Percentiles rank a stretch among this genome's conserved stretches.
phyloP scores from a whole-genome alignment of 2,329 filamentous ascomycete genomes.

The Didymella glomerata region DNA sequence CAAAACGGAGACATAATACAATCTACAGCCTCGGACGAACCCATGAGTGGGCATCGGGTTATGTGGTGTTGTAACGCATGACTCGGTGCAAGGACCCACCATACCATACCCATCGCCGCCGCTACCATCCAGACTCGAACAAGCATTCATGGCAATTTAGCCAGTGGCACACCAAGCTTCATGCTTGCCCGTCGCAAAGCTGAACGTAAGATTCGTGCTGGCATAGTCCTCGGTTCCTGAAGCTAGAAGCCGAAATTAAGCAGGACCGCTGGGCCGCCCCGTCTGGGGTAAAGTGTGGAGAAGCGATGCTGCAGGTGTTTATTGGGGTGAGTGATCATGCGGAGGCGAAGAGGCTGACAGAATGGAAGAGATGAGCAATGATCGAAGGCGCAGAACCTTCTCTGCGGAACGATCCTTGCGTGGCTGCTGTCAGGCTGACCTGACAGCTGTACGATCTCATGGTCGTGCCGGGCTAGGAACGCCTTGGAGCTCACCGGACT shows the following conservation, averaged over 20 bases:
- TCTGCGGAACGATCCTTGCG: conserved; percentile 15
- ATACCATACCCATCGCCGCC: not conserved
- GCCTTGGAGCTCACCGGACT: conserved; percentile 3
- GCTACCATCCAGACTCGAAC: conserved; percentile 2
- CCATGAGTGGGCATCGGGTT: conserved; percentile 22
- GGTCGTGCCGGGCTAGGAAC: conserved; percentile 2
- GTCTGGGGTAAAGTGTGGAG: conserved; percentile 27
- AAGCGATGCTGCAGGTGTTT: conserved; percentile 22
- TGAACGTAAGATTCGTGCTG: conserved; percentile 2
- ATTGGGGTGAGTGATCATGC: conserved; percentile 22
- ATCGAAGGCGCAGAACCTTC: conserved; percentile 12
- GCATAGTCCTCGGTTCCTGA: conserved; percentile 19
- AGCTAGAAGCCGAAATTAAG: conserved; percentile 25
- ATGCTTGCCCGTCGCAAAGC: conserved; percentile 20
- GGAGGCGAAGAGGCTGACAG: conserved; percentile 22
- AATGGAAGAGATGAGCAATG: conserved; percentile 4
- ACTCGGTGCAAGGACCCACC: conserved; percentile 15
- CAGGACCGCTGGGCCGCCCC: conserved; percentile 23
- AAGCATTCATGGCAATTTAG: conserved; percentile 22
- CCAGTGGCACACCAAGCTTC: conserved; percentile 21
- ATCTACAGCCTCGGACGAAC: conserved; percentile 13
- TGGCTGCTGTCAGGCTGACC: conserved; percentile 19
- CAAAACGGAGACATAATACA: conserved; percentile 14
- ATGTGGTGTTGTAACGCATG: conserved; percentile 13
- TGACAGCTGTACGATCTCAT: conserved; percentile 15